Evolutionary conservation across 495 filamentous ascomycete genomes (phyloP).

Genomic region (Neurospora sp.): DNA sequence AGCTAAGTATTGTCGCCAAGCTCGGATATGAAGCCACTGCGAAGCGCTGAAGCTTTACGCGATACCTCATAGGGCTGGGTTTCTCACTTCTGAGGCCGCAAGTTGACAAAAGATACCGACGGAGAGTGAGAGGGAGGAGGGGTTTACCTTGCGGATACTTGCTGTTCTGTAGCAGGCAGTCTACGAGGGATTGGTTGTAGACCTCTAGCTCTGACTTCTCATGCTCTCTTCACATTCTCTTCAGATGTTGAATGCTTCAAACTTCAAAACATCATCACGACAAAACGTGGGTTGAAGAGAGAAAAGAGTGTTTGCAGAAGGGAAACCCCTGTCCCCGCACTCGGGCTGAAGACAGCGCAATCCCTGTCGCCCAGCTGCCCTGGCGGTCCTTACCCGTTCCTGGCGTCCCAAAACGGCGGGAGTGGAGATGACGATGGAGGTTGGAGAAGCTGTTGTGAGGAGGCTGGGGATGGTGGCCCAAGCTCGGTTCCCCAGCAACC

Average conservation of each 20-base stretch:
- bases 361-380: background rate
- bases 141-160: background rate
- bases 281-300: background rate
- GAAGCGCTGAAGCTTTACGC: background rate
- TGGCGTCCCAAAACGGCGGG: background rate
- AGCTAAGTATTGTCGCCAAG: background rate
- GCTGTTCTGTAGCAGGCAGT: background rate
- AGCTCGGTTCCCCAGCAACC: background rate
- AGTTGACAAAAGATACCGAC: background rate
- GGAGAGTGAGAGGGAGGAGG: background rate
- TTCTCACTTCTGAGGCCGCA: background rate
- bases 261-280: background rate
- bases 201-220: background rate
- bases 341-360: background rate
- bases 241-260: background rate
- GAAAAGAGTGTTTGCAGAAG: background rate
- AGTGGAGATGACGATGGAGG: background rate
- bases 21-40: background rate
- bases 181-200: background rate
- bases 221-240: background rate
- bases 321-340: background rate
- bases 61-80: background rate
- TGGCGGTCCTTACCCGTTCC: background rate
- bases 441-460: background rate
- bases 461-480: background rate